Conservation (phyloP, 1,284 basidiomycete genomes). For the Melampsora medusae region DNA sequence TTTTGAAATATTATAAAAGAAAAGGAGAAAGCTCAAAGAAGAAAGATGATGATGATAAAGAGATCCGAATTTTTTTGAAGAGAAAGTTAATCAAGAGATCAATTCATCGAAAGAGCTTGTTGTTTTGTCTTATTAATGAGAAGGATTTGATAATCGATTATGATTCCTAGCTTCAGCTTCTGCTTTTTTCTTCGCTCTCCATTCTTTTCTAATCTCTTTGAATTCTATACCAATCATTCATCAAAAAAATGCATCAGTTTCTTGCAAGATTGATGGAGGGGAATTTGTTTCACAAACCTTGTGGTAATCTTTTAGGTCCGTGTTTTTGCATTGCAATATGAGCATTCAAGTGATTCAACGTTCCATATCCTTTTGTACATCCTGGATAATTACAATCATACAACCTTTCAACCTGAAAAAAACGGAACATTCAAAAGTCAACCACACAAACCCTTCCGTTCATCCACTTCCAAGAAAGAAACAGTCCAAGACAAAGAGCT, state of each 20-base stretch:
- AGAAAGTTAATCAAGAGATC: too few species aligned
- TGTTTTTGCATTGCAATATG: constrained; percentile 92
- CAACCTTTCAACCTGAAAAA: constrained; percentile 70
- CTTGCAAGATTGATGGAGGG: constrained; percentile 19
- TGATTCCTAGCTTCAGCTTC: constrained; percentile 53
- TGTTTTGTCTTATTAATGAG: too few species aligned
- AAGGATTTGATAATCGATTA: background rate
- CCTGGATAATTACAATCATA: constrained; percentile 79
- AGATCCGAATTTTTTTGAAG: too few species aligned
- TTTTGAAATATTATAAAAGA: too few species aligned
- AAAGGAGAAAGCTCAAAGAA: too few species aligned
- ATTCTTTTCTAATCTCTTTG: constrained; percentile 92
- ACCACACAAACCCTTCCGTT: background rate
- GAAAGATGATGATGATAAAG: too few species aligned
- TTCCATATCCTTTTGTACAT: constrained; percentile 69
- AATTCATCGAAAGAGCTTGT: too few species aligned
- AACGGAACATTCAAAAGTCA: background rate
- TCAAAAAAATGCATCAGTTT: background rate
- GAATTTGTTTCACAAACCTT: constrained; percentile 61
- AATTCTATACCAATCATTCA: constrained; percentile 67
- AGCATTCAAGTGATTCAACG: constrained; percentile 85
- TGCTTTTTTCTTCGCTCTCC: constrained; percentile 89
- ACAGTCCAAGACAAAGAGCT: background rate
- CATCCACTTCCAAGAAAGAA: background rate
- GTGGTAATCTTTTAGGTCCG: constrained; percentile 74